Evolutionary conservation across 345 rosid species (phyloP).

Genomic region (Ailanthus altissimus): DNA sequence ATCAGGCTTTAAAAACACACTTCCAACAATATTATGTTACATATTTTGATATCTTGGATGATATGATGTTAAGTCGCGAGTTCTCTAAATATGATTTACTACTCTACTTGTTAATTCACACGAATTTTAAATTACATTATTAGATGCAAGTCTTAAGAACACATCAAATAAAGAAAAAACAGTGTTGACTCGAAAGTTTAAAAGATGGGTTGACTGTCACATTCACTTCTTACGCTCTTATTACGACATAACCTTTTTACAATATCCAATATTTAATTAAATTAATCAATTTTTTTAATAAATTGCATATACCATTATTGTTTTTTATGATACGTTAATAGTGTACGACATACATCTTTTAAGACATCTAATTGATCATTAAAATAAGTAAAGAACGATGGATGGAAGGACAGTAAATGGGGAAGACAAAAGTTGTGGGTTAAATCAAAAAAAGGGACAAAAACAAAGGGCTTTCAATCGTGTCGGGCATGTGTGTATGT

Average conservation of each 20-base stretch:
- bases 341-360: not conserved
- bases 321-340: not conserved
- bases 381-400: not conserved
- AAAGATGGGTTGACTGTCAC: not conserved
- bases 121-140: too few species aligned
- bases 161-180: too few species aligned
- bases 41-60: too few species aligned
- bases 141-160: too few species aligned
- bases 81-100: too few species aligned
- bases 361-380: not conserved
- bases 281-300: too few species aligned
- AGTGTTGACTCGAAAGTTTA: too few species aligned
- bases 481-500: constrained; percentile 46
- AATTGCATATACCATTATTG: not conserved
- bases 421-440: constrained; percentile 45
- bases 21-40: too few species aligned
- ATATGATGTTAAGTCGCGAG: too few species aligned
- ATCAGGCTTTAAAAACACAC: too few species aligned
- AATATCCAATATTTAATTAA: not conserved
- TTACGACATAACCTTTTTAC: not conserved
- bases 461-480: constrained; percentile 12
- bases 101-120: too few species aligned
- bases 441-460: constrained; percentile 31
- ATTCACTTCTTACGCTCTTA: not conserved
- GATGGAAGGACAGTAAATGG: not conserved